A percentile compares a stretch with the other conserved stretches of the same genome.
These are phyloP conservation scores for Sporothrix brasiliensis DNA, from an alignment of 2,329 filamentous ascomycete genomes.

Conservation along the genomic window DNA sequence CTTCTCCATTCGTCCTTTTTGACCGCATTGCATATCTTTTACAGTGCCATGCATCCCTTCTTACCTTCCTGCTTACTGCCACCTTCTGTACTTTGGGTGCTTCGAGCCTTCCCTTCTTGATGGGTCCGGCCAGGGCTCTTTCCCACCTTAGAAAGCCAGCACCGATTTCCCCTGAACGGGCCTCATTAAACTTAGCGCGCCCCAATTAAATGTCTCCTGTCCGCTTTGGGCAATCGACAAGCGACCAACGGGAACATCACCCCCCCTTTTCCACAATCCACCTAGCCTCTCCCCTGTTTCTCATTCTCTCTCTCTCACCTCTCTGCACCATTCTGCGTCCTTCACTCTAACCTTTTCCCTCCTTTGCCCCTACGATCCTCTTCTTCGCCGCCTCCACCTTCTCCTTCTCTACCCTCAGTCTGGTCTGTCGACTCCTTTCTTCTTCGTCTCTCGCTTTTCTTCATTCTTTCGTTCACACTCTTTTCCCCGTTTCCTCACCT, in stretches of 20 bases:
- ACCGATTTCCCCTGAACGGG: conserved; percentile 37
- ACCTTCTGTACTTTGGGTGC: neutral
- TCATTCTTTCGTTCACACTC: conserved; percentile 29
- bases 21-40: neutral
- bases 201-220: conserved; percentile 43
- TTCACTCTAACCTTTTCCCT: conserved; percentile 20
- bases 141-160: conserved; percentile 15
- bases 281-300: conserved; percentile 33
- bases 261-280: conserved; percentile 38
- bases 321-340: neutral
- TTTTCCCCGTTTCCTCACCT: neutral
- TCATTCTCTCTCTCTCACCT: conserved; percentile 19
- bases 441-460: conserved; percentile 35
- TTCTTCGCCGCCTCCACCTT: conserved; percentile 28
- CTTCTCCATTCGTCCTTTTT: neutral
- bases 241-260: conserved; percentile 37
- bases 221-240: conserved; percentile 47
- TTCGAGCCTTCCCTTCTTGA: neutral
- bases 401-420: conserved; percentile 27
- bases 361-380: conserved; percentile 29
- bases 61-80: neutral
- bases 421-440: conserved; percentile 32
- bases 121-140: conserved; percentile 11
- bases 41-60: neutral
- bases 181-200: conserved; percentile 50